Conservation (phyloP, 331 rosid species). For the Quercus phellos region DNA sequence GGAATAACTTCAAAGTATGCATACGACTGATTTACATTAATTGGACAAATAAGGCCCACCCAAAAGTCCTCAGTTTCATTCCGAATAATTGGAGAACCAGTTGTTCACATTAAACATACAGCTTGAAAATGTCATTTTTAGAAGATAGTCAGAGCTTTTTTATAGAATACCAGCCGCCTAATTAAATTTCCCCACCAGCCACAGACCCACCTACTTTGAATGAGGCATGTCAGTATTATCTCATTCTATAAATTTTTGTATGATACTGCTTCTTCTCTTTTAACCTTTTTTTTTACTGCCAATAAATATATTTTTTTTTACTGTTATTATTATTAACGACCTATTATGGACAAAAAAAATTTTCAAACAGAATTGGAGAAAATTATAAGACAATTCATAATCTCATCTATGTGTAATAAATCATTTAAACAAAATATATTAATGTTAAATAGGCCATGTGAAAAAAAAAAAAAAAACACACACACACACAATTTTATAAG, state of each 20-base stretch:
- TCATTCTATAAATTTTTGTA: neutral
- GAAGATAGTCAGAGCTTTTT: conserved; percentile 4
- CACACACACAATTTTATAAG: too few relatives aligned
- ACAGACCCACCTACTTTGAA: conserved; percentile 22
- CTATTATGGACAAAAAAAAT: too few relatives aligned
- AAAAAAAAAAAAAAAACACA: too few relatives aligned
- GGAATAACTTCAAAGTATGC: neutral
- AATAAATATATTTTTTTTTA: too few relatives aligned
- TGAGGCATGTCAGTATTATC: neutral
- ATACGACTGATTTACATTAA: conserved; percentile 4
- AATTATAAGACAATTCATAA: too few relatives aligned
- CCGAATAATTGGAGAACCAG: neutral
- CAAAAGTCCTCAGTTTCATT: neutral
- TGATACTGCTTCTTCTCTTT: too few relatives aligned
- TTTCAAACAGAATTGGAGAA: too few relatives aligned
- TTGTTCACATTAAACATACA: conserved; percentile 13
- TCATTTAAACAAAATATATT: too few relatives aligned
- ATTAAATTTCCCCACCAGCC: conserved; percentile 10
- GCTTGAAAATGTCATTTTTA: conserved; percentile 26
- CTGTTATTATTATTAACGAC: too few relatives aligned
- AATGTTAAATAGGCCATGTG: too few relatives aligned
- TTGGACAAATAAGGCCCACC: conserved; percentile 12
- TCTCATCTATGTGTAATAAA: too few relatives aligned
- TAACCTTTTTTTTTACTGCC: too few relatives aligned
- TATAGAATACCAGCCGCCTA: conserved; percentile 4